A percentile compares a stretch with the other conserved stretches of the same genome.
These are phyloP conservation scores for Corylus heterophylla DNA, from an alignment of 306 rosid genomes.

Conservation along the genomic window DNA sequence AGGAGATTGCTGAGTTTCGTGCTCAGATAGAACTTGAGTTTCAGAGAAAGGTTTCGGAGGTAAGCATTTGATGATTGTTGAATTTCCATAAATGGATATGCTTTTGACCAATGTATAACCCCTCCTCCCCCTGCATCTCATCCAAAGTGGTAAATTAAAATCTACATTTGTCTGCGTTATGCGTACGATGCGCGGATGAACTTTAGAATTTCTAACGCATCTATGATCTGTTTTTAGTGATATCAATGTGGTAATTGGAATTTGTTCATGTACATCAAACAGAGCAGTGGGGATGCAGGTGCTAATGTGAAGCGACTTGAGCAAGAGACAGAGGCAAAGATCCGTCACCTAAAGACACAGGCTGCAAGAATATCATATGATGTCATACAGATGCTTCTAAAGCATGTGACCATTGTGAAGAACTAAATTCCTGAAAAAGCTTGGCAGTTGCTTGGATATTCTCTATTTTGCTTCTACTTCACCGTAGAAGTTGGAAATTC, in stretches of 20 bases:
- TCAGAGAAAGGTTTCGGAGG: constrained; percentile 77
- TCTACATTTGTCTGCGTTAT: too few relatives aligned
- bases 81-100: too few relatives aligned
- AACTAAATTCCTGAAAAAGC: constrained; percentile 36
- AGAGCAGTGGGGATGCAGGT: constrained; percentile 92
- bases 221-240: too few relatives aligned
- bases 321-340: constrained; percentile 69
- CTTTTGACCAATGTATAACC: too few relatives aligned
- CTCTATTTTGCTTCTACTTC: background rate
- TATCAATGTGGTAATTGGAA: background rate
- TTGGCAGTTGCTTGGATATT: background rate
- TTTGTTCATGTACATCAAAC: constrained; percentile 14
- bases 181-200: background rate
- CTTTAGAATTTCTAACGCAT: background rate
- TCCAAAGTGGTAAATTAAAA: too few relatives aligned
- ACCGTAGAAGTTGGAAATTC: background rate
- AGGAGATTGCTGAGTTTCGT: constrained; percentile 77
- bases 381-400: constrained; percentile 74
- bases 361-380: constrained; percentile 66
- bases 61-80: constrained; percentile 13
- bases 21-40: constrained; percentile 75
- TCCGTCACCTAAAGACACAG: constrained; percentile 55
- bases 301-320: constrained; percentile 93
- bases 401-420: constrained; percentile 70
- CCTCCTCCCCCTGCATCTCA: too few relatives aligned